Evolutionary conservation across 805 yeast species (phyloP).

Genomic region (Lipomyces japonicus): DNA sequence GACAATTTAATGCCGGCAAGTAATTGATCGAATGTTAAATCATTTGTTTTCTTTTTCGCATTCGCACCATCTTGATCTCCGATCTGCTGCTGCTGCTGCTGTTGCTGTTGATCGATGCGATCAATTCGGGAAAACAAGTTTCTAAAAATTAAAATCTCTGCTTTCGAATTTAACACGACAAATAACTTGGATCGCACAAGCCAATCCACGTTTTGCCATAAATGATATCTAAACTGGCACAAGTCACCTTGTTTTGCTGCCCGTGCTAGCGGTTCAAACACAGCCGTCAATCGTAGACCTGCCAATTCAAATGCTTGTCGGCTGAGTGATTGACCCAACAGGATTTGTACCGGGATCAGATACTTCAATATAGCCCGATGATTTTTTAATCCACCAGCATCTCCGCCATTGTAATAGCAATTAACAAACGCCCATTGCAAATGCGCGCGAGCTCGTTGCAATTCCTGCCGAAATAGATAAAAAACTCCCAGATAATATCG

Average conservation of each 20-base stretch:
- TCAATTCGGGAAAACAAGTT: slow-evolving; percentile 29
- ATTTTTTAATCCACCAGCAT: slow-evolving; percentile 34
- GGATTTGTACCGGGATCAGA: slow-evolving; percentile 51
- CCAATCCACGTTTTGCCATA: slow-evolving; percentile 35
- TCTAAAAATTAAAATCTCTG: slow-evolving; percentile 35
- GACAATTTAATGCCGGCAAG: slow-evolving; percentile 22
- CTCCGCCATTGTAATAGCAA: slow-evolving; percentile 36
- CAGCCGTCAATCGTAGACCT: slow-evolving; percentile 33
- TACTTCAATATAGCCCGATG: slow-evolving; percentile 45
- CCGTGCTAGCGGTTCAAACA: slow-evolving; percentile 42
- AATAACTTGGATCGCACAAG: slow-evolving; percentile 31
- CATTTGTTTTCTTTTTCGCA: slow-evolving; percentile 17
- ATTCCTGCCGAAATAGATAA: slow-evolving; percentile 51
- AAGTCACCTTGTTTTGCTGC: slow-evolving; percentile 47
- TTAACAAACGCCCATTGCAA: slow-evolving; percentile 52
- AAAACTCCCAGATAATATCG: slow-evolving; percentile 56
- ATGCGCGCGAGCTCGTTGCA: slow-evolving; percentile 52
- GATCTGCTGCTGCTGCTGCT: neutral
- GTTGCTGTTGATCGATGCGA: neutral
- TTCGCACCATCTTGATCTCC: too few species aligned
- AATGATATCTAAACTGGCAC: slow-evolving; percentile 36
- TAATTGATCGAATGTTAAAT: slow-evolving; percentile 22
- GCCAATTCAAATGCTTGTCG: slow-evolving; percentile 24
- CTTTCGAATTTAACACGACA: slow-evolving; percentile 32
- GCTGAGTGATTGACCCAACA: slow-evolving; percentile 48